phyloP scores from a whole-genome alignment of 2,329 filamentous ascomycete species.

The Aspergillus sp. region DNA sequence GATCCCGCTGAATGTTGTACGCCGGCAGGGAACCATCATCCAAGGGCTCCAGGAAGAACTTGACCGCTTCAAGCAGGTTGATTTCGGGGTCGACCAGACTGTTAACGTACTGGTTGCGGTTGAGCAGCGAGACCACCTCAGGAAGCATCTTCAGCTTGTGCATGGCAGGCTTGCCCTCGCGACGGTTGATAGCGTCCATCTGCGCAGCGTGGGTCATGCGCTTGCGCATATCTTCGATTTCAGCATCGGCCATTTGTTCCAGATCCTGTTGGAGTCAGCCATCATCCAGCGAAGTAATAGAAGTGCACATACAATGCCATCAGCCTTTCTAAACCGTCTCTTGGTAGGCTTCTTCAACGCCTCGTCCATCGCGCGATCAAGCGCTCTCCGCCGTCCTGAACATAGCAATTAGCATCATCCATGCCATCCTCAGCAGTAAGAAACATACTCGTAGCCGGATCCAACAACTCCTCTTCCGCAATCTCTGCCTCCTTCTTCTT shows the following conservation, averaged over 20 bases:
- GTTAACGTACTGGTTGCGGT: conserved; percentile 78
- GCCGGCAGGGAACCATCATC: conserved; percentile 92
- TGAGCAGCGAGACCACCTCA: conserved; percentile 83
- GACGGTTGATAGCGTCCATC: conserved; percentile 79
- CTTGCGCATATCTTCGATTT: conserved; percentile 83
- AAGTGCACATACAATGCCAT: conserved; percentile 71
- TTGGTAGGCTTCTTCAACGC: conserved; percentile 80
- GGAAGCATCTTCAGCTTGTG: conserved; percentile 94
- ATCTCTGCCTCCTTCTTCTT: conserved; percentile 58
- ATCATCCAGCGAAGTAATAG: conserved; percentile 5
- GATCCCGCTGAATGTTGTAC: conserved; percentile 95
- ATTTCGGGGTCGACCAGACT: conserved; percentile 90
- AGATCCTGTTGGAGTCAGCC: conserved; percentile 64
- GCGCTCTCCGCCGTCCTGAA: conserved; percentile 70
- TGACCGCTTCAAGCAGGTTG: conserved; percentile 90
- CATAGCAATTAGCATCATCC: conserved; percentile 2
- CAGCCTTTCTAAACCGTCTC: conserved; percentile 72
- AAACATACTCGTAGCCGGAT: conserved; percentile 75
- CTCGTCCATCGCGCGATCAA: conserved; percentile 85
- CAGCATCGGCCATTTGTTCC: conserved; percentile 84
- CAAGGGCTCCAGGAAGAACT: conserved; percentile 95
- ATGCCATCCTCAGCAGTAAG: neutral
- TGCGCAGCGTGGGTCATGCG: conserved; percentile 90
- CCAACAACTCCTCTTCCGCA: conserved; percentile 74
- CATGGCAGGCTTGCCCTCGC: conserved; percentile 76